Conservation (phyloP, 2,329 filamentous ascomycete genomes). For the Monosporascus ibericus region DNA sequence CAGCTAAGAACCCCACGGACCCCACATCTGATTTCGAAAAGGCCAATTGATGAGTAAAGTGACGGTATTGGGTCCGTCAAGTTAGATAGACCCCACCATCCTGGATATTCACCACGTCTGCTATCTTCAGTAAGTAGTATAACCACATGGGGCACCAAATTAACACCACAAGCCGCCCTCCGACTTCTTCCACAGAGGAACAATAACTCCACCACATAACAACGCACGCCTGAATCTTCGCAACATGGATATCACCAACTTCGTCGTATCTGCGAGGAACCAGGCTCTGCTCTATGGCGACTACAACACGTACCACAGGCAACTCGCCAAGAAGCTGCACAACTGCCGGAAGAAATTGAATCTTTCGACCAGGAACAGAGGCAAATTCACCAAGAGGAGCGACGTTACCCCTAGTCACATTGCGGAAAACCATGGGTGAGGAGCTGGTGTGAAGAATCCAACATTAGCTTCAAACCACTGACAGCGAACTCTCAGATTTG, state of each 20-base stretch:
- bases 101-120: too few species aligned
- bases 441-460: neutral
- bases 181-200: too few species aligned
- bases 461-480: constrained; percentile 3
- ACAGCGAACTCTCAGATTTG: constrained; percentile 49
- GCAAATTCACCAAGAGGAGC: constrained; percentile 72
- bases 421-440: constrained; percentile 68
- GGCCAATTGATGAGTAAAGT: too few species aligned
- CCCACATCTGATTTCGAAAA: too few species aligned
- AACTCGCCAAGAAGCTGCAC: constrained; percentile 74
- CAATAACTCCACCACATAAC: too few species aligned
- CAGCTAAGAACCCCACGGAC: too few species aligned
- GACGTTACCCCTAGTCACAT: constrained; percentile 71
- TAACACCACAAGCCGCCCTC: too few species aligned
- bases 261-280: constrained; percentile 72
- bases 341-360: constrained; percentile 80
- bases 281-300: constrained; percentile 82
- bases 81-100: too few species aligned
- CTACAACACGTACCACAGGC: constrained; percentile 76
- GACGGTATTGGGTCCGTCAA: too few species aligned
- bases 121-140: too few species aligned
- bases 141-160: too few species aligned
- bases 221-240: too few species aligned
- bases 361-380: constrained; percentile 75
- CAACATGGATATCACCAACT: constrained; percentile 83